Base-by-base conservation (phyloP, 305 asterid genomes). In the Caryopteris hybrid region DNA sequence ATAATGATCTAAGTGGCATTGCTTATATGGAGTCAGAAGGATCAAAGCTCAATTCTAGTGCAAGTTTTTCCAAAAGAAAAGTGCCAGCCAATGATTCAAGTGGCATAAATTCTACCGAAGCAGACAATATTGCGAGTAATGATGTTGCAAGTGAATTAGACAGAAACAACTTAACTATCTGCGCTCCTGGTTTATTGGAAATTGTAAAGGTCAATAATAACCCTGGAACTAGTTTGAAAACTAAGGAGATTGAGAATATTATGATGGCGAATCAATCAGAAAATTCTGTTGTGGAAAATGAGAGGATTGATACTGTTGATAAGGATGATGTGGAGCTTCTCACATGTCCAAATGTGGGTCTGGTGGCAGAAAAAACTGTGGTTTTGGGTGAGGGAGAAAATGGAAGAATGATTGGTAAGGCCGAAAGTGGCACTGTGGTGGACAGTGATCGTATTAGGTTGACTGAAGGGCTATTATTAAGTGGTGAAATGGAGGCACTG, bases 401-500 rank as follows among this genome's bases (percentile, higher is more conserved):
- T 68, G 68, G 18, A 56, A 71, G 57, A 41, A 41, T 31, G 25
- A 36, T 39, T 58, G 66, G 34, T 47, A 43, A 71, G 59, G 68
- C 53, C 1, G 59, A 43, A 65, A 74, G 76, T 58, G 45, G 67
- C 61, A 34, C 33, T 21, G 74, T 65, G 67, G 52, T 74, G 42
- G 84, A 69, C 48, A 77, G 74, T 66, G 68, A 45, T 58, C 68
- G 58, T 70, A 64, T 41, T 64, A 52, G 68, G 20, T 63, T 74
- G 61, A 66, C 59, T 68, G 83, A 74, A 31, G 71, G 78, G 63
- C 66, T 69, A 51, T 43, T 74, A 47, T 45, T 73, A 64, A 81
- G 83, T 79, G 83, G 75, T 60, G 93, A 84, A 74, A 61, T 79
- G 85, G 95, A 84, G 80, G 91, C 91, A 7, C 41, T 77, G 68